These are phyloP conservation scores for Fusarium sp. DNA, from an alignment of 2,329 filamentous ascomycete species.

Conservation along the genomic window DNA sequence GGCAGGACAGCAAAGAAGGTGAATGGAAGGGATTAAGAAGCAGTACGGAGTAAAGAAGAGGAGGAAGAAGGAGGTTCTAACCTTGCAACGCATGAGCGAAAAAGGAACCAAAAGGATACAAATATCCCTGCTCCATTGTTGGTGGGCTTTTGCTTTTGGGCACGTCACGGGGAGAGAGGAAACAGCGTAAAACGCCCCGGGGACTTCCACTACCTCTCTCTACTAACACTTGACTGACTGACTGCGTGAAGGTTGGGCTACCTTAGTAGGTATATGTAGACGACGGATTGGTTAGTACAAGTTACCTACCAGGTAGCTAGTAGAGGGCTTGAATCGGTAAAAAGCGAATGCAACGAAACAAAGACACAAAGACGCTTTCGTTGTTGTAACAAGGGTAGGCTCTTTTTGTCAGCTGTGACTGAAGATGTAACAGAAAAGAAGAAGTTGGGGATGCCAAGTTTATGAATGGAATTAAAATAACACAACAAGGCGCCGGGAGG, in stretches of 20 bases:
- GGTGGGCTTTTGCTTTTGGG: conserved; percentile 13
- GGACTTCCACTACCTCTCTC: background rate
- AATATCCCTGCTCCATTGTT: conserved; percentile 45
- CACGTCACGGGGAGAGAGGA: conserved; percentile 35
- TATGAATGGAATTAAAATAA: background rate
- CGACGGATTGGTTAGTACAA: background rate
- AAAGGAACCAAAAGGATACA: conserved; percentile 41
- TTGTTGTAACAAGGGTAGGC: background rate
- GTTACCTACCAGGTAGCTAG: background rate
- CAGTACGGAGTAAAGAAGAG: background rate
- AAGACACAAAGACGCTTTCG: conserved; percentile 11
- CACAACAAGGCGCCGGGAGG: background rate
- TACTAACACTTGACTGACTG: background rate
- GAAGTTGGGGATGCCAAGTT: background rate
- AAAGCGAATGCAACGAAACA: conserved; percentile 6
- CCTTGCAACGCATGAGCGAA: conserved; percentile 46
- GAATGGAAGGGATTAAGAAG: background rate
- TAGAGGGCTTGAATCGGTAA: conserved; percentile 1
- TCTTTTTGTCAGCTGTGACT: conserved; percentile 5
- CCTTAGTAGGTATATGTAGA: background rate
- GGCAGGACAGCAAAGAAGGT: background rate
- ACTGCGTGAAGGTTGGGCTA: background rate
- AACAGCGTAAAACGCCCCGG: conserved; percentile 27
- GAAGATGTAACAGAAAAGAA: background rate
- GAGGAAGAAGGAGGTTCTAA: conserved; percentile 37